A percentile compares a stretch with the other conserved stretches of the same genome.
These are phyloP conservation scores for Cystobasidium pallidum DNA, from an alignment of 1,284 basidiomycete genomes.

Conservation along the genomic window DNA sequence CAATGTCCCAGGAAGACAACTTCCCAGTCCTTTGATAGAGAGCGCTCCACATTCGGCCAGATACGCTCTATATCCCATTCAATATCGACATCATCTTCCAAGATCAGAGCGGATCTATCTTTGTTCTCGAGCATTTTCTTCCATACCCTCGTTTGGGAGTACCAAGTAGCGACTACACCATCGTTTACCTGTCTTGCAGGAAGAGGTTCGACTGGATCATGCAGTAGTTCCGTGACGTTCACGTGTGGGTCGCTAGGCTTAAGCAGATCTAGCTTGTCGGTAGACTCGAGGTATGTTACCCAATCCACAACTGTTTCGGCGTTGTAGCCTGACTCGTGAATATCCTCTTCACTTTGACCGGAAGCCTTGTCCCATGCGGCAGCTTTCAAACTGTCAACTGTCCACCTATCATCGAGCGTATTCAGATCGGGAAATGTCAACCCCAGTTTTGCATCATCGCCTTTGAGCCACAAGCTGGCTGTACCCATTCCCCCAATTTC, in stretches of 20 bases:
- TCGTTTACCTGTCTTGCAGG: slow-evolving; percentile 51
- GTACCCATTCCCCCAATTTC: slow-evolving; percentile 43
- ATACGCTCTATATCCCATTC: slow-evolving; percentile 66
- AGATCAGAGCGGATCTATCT: slow-evolving; percentile 62
- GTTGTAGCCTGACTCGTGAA: background rate
- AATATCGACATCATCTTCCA: slow-evolving; percentile 80
- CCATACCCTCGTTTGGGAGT: slow-evolving; percentile 69
- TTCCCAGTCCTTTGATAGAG: slow-evolving; percentile 69
- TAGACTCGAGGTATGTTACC: slow-evolving; percentile 36
- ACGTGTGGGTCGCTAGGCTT: background rate
- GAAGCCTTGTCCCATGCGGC: background rate
- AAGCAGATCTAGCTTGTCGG: slow-evolving; percentile 10
- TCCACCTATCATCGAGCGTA: slow-evolving; percentile 34
- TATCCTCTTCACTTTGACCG: background rate
- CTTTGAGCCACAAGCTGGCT: slow-evolving; percentile 44
- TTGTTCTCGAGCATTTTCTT: slow-evolving; percentile 53
- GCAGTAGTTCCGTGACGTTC: slow-evolving; percentile 39
- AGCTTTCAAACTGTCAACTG: slow-evolving; percentile 8
- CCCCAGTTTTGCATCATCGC: slow-evolving; percentile 29
- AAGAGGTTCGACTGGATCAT: slow-evolving; percentile 50
- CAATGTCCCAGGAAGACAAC: slow-evolving; percentile 70
- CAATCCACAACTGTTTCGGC: slow-evolving; percentile 29
- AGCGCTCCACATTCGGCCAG: slow-evolving; percentile 63
- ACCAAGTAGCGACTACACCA: slow-evolving; percentile 61
- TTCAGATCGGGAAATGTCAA: slow-evolving; percentile 29